Conservation (phyloP, 2,329 filamentous ascomycete species). For the Beauveria sp. region DNA sequence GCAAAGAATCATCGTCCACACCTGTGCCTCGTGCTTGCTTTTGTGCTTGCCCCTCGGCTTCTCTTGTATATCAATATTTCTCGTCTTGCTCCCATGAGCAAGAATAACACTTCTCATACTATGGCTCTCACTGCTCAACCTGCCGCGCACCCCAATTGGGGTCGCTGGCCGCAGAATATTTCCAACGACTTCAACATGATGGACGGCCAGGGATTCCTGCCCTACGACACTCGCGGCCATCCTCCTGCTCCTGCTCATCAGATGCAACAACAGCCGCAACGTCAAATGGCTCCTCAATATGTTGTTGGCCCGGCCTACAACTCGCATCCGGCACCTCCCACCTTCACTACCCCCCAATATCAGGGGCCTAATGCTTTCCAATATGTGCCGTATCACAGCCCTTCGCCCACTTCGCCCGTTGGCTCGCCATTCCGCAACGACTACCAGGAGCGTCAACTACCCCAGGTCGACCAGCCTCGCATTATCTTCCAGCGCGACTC, state of each 20-base stretch:
- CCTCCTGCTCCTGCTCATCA: slow-evolving; percentile 25
- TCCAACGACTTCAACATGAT: slow-evolving; percentile 40
- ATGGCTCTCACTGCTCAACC: slow-evolving; percentile 43
- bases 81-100: slow-evolving; percentile 8
- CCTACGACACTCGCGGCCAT: slow-evolving; percentile 37
- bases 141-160: slow-evolving; percentile 41
- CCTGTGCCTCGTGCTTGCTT: slow-evolving; percentile 1
- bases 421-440: slow-evolving; percentile 27
- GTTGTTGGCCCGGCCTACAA: slow-evolving; percentile 37
- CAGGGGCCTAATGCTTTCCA: slow-evolving; percentile 34
- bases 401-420: slow-evolving; percentile 25
- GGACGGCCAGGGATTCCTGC: slow-evolving; percentile 37
- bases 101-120: slow-evolving; percentile 11
- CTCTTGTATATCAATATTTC: background rate
- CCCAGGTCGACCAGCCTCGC: slow-evolving; percentile 18
- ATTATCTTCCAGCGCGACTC: slow-evolving; percentile 20
- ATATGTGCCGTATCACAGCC: slow-evolving; percentile 35
- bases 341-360: slow-evolving; percentile 35
- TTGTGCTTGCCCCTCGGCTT: background rate
- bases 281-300: slow-evolving; percentile 39
- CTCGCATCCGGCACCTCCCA: slow-evolving; percentile 29
- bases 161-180: slow-evolving; percentile 46
- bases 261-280: slow-evolving; percentile 27
- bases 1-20: background rate
- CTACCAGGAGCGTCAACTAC: slow-evolving; percentile 23